A percentile compares a stretch with the other conserved stretches of the same genome.
These are phyloP conservation scores for Lojkania enalia DNA, from an alignment of 2,329 filamentous ascomycete genomes.

Conservation along the genomic window DNA sequence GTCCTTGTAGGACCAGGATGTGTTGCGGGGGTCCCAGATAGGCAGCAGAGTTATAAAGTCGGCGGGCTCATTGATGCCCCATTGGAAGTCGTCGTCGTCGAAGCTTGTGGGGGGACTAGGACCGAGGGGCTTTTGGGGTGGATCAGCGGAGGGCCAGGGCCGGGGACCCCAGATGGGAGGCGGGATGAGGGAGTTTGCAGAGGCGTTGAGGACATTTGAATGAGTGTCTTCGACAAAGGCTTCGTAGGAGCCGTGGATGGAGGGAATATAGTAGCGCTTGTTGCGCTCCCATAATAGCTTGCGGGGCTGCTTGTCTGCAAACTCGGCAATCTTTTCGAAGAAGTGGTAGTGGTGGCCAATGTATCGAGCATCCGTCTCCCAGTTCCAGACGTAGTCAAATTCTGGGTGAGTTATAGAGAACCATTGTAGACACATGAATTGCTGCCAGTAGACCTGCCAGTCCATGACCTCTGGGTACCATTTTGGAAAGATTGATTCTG, in stretches of 20 bases:
- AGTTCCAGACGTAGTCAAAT: slow-evolving; percentile 81
- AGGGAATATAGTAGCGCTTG: slow-evolving; percentile 59
- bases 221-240: slow-evolving; percentile 51
- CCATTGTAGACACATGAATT: slow-evolving; percentile 75
- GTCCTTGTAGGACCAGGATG: slow-evolving; percentile 68
- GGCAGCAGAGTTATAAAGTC: slow-evolving; percentile 92
- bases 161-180: slow-evolving; percentile 83
- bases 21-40: slow-evolving; percentile 86
- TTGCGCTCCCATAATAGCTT: slow-evolving; percentile 64
- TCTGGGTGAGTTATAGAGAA: slow-evolving; percentile 76
- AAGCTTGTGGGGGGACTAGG: slow-evolving; percentile 70
- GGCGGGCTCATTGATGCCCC: slow-evolving; percentile 89
- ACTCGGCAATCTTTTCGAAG: slow-evolving; percentile 64
- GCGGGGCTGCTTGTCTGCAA: slow-evolving; percentile 58
- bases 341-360: slow-evolving; percentile 83
- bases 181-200: slow-evolving; percentile 44
- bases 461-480: slow-evolving; percentile 55
- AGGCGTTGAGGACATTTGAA: slow-evolving; percentile 45
- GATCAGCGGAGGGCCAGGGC: slow-evolving; percentile 58
- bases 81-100: slow-evolving; percentile 78
- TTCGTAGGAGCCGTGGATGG: slow-evolving; percentile 55
- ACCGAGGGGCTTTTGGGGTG: slow-evolving; percentile 76
- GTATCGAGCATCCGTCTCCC: slow-evolving; percentile 81
- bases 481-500: slow-evolving; percentile 57
- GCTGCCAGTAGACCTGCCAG: slow-evolving; percentile 57